Evolutionary conservation across 495 filamentous ascomycete species (phyloP).

Genomic region (Xanthoparmelia taractica): DNA sequence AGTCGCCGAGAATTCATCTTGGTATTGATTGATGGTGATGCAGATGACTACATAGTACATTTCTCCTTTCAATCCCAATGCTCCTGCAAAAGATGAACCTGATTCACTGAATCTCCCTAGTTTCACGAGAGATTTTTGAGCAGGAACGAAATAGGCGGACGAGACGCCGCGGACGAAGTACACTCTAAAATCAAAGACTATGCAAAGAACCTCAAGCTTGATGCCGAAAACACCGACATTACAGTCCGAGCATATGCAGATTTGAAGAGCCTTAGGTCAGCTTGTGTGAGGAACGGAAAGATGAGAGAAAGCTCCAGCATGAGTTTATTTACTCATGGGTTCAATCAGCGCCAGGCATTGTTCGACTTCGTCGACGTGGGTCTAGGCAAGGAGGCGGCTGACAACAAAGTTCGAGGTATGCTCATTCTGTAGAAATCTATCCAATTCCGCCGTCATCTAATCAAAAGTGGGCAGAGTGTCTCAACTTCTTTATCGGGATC

Average conservation of each 20-base stretch:
- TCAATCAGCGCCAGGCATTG: slow-evolving; percentile 39
- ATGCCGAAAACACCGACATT: slow-evolving; percentile 30
- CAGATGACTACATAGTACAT: slow-evolving; percentile 32
- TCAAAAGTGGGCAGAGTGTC: slow-evolving; percentile 30
- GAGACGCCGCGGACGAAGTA: slow-evolving; percentile 34
- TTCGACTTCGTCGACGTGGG: slow-evolving; percentile 47
- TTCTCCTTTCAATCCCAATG: neutral
- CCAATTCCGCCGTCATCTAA: no score
- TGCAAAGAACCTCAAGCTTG: slow-evolving; percentile 26
- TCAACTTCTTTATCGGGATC: slow-evolving; percentile 40
- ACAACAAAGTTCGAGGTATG: slow-evolving; percentile 40
- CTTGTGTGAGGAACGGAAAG: slow-evolving; percentile 28
- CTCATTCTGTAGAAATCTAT: neutral
- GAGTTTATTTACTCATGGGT: no score
- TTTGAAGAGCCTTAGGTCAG: slow-evolving; percentile 31
- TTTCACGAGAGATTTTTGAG: slow-evolving; percentile 35
- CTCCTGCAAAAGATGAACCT: neutral
- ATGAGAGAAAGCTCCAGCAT: slow-evolving; percentile 20
- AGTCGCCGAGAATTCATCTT: slow-evolving; percentile 26
- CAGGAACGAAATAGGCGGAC: slow-evolving; percentile 31
- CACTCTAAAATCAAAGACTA: slow-evolving; percentile 30
- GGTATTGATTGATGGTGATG: slow-evolving; percentile 35
- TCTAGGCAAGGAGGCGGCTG: slow-evolving; percentile 42
- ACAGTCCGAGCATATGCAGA: slow-evolving; percentile 36
- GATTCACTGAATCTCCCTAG: neutral